Evolutionary conservation across 345 rosid species (phyloP).

Genomic region (Populus ilicifolia): DNA sequence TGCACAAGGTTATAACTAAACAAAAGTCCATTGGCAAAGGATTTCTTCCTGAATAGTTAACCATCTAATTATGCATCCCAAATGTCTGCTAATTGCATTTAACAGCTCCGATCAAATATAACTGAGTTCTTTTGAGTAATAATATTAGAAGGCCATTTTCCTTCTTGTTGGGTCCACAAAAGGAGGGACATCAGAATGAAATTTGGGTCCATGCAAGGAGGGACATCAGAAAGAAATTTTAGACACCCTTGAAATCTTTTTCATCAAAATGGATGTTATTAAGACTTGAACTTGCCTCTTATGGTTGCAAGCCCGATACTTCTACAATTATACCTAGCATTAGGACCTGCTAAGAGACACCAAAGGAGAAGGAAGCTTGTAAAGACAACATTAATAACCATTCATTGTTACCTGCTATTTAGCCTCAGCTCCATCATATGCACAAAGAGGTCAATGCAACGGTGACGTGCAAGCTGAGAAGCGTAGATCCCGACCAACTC

Average conservation of each 20-base stretch:
- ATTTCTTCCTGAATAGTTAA: not conserved
- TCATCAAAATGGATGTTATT: too few relatives aligned
- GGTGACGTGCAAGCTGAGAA: slow-evolving; percentile 90
- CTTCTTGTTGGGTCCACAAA: too few relatives aligned
- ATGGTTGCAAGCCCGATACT: too few relatives aligned
- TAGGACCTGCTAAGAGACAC: not conserved
- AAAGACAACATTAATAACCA: not conserved
- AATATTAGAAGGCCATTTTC: too few relatives aligned
- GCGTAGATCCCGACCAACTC: slow-evolving; percentile 94
- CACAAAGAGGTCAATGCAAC: slow-evolving; percentile 92
- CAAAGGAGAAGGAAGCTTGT: not conserved
- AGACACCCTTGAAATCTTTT: too few relatives aligned
- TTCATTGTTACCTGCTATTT: slow-evolving; percentile 62
- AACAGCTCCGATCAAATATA: not conserved
- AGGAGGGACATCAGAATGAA: too few relatives aligned
- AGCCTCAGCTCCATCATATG: slow-evolving; percentile 98
- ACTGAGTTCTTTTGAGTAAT: too few relatives aligned
- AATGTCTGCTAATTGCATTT: not conserved
- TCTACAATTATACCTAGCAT: too few relatives aligned
- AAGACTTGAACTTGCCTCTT: too few relatives aligned
- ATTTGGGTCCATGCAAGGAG: too few relatives aligned
- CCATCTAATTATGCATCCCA: not conserved
- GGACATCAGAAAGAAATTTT: too few relatives aligned
- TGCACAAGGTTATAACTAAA: not conserved
- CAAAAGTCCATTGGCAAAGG: not conserved